Evolutionary conservation across 1,139 yeast species (phyloP), one percentile per base, ranked within the genome.

Genomic region (Geotrichum bryndzae): DNA sequence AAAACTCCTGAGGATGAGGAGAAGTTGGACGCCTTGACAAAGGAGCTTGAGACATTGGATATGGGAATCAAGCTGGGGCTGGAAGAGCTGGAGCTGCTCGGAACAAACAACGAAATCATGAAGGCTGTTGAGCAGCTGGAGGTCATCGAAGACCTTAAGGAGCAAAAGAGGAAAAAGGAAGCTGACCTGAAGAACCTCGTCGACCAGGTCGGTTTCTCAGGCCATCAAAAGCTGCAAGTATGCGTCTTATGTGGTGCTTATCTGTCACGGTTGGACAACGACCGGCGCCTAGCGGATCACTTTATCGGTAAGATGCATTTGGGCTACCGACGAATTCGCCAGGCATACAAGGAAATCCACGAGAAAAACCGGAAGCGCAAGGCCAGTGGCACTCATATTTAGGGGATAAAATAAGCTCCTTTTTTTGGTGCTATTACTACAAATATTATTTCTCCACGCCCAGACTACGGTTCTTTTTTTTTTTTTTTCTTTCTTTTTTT

Each of bases 161-260:
- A 80, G 60, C 78, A 79, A 60, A 75, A 77, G 33, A 70, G 65
- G 31, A 57, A 56, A 13, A 61, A 79, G 79, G 70, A 78, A 87
- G 67, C 81, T 77, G 64, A 75, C 72, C 86, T 90, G 11, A 76
- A 88, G 54, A 53, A 55, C 13, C 76, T 88, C 1, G 82, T 88
- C 8, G 96, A 90, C 63, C 87, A 85, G 67, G 82, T 87, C 6
- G 96, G 96, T 1, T 96, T 89, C 67, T 83, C 92, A 3, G 90
- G 96, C 0, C 96, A 89, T 70, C 98, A 92, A 69, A 89, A 89
- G 71, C 78, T 92, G 58, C 97, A 91, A 73, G 96, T 90, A 0
- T 94, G 99, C 75, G 89, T 85, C 67, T 86, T 85, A 1, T 94
- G 99, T 76, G 97, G 97, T 0, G 97, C 97, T 0, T 90, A 87